A percentile compares a stretch with the other conserved stretches of the same genome.
Evolutionary conservation across 192 early-diverging fungal species (phyloP).

Genomic region (Dissophora ornata): DNA sequence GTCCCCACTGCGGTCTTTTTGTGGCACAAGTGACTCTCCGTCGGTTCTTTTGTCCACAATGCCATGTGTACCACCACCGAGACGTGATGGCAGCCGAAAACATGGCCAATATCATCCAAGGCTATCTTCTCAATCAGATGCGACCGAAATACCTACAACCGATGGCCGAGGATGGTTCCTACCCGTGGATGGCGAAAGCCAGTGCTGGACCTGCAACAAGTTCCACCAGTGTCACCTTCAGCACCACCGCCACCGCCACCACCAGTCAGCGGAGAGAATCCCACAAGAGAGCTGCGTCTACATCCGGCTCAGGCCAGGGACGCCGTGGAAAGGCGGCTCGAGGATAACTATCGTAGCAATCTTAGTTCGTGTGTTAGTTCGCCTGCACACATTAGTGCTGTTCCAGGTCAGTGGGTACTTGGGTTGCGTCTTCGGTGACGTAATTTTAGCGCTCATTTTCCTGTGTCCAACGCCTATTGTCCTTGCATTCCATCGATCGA

Average conservation of each 20-base stretch:
- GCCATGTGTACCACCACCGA: not conserved
- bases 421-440: not conserved
- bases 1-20: not conserved
- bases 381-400: not conserved
- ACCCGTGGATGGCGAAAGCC: not conserved
- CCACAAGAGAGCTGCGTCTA: too few species aligned
- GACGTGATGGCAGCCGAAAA: conserved; percentile 1
- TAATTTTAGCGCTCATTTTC: not conserved
- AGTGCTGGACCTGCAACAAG: not conserved
- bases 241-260: not conserved
- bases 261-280: not conserved
- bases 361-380: not conserved
- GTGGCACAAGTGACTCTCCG: not conserved
- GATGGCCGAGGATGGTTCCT: not conserved
- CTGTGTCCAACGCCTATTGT: too few species aligned
- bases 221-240: not conserved
- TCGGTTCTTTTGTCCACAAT: not conserved
- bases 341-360: too few species aligned
- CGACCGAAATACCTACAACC: not conserved
- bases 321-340: too few species aligned
- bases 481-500: not conserved
- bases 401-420: not conserved
- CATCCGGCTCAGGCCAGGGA: too few species aligned
- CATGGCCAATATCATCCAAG: not conserved
- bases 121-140: not conserved